These are phyloP conservation scores for Aspergillus sp. DNA, from an alignment of 2,329 filamentous ascomycete species.

Conservation along the genomic window DNA sequence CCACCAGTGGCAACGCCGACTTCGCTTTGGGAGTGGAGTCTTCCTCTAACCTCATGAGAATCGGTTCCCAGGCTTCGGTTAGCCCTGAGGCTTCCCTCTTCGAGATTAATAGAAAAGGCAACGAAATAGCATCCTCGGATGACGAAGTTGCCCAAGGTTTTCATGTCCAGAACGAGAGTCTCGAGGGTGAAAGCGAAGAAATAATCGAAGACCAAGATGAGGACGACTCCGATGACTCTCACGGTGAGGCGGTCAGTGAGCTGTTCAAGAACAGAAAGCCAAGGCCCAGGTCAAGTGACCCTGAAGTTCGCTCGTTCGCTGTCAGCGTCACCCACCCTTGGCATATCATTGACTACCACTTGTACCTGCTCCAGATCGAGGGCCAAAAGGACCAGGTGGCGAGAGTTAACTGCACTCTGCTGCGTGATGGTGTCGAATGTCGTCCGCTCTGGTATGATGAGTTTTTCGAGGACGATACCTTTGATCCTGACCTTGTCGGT, in stretches of 20 bases:
- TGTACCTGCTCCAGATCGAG: slow-evolving; percentile 24
- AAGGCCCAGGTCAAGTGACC: not conserved
- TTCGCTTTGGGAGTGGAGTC: not conserved
- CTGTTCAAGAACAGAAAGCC: not conserved
- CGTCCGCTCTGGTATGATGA: slow-evolving; percentile 12
- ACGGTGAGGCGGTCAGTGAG: not conserved
- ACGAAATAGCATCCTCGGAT: slow-evolving; percentile 1
- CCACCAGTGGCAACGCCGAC: not conserved
- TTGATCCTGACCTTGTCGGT: slow-evolving; percentile 7
- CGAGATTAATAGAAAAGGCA: slow-evolving; percentile 12
- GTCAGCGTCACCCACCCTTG: slow-evolving; percentile 19
- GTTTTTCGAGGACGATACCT: slow-evolving; percentile 1
- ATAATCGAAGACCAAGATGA: slow-evolving; percentile 3
- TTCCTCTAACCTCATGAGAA: not conserved
- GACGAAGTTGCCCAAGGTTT: not conserved
- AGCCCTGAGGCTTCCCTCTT: slow-evolving; percentile 7
- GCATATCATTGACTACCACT: slow-evolving; percentile 25
- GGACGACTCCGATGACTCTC: not conserved
- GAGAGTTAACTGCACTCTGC: slow-evolving; percentile 15
- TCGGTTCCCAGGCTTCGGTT: not conserved
- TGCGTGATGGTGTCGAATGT: slow-evolving; percentile 20
- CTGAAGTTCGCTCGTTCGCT: not conserved
- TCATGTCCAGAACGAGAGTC: not conserved
- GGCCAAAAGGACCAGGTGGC: slow-evolving; percentile 7
- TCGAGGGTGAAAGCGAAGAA: not conserved